Evolutionary conservation across 2,329 filamentous ascomycete genomes (phyloP).

Genomic region (Colletotrichum sp.): DNA sequence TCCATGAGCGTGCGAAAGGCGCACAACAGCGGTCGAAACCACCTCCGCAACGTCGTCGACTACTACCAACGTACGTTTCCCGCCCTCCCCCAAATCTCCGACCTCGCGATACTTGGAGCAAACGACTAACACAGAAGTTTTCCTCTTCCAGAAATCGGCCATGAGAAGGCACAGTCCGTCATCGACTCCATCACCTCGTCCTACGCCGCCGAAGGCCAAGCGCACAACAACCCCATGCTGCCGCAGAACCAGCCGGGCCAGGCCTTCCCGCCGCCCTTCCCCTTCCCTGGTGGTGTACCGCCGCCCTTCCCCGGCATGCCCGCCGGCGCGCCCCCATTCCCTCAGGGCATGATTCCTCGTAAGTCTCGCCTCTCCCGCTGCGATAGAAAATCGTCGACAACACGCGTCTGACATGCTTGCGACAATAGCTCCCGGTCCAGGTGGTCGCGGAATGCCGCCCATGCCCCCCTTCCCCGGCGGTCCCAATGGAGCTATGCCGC

Average conservation of each 20-base stretch:
- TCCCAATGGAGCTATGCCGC: conserved; percentile 40
- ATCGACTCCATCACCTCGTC: conserved; percentile 98
- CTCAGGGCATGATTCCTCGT: conserved; percentile 55
- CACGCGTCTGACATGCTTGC: not conserved
- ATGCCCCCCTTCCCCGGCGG: conserved; percentile 50
- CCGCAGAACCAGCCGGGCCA: conserved; percentile 69
- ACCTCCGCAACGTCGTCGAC: conserved; percentile 95
- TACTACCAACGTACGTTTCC: conserved; percentile 86
- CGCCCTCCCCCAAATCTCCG: not conserved
- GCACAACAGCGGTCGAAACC: conserved; percentile 95
- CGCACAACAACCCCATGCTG: conserved; percentile 84
- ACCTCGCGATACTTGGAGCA: not conserved
- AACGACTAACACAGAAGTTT: conserved; percentile 1
- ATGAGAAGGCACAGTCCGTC: conserved; percentile 97
- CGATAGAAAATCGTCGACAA: not conserved
- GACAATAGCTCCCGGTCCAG: conserved; percentile 50
- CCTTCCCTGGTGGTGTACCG: conserved; percentile 66
- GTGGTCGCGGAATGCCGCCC: conserved; percentile 54
- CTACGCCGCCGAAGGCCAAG: conserved; percentile 92
- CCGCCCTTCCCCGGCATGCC: conserved; percentile 64
- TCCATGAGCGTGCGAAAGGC: conserved; percentile 99
- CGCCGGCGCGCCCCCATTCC: conserved; percentile 42
- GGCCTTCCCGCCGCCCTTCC: conserved; percentile 59
- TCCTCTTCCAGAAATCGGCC: conserved; percentile 79
- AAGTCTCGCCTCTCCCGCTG: conserved; percentile 36